Evolutionary conservation across 352 stramenopile species (phyloP).

Genomic region (Globisporangium yorkense): DNA sequence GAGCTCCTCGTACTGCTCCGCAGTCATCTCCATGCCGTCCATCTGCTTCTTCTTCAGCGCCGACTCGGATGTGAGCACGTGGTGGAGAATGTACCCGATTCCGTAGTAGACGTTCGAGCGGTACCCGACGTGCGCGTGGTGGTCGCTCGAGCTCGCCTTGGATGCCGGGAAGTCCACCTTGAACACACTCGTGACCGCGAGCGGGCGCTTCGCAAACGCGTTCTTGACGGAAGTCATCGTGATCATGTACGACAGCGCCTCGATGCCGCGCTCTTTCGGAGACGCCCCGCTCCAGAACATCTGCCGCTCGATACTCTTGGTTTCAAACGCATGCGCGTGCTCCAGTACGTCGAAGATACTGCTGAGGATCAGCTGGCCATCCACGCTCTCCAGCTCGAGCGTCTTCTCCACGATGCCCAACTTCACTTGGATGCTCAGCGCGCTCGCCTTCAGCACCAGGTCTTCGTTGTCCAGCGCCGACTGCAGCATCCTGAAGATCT

Average conservation of each 20-base stretch:
- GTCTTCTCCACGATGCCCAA: conserved; percentile 80
- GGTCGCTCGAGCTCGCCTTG: conserved; percentile 16
- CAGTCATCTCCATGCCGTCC: conserved; percentile 94
- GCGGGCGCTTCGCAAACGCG: conserved; percentile 49
- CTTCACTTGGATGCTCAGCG: conserved; percentile 81
- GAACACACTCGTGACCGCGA: conserved; percentile 65
- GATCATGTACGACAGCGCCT: conserved; percentile 82
- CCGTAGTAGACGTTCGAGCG: conserved; percentile 90
- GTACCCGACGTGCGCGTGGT: conserved; percentile 42
- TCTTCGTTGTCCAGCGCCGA: conserved; percentile 63
- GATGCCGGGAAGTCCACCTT: conserved; percentile 48
- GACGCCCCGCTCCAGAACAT: conserved; percentile 66
- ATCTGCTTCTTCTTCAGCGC: conserved; percentile 95
- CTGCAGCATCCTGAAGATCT: conserved; percentile 75
- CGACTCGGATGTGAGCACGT: conserved; percentile 91
- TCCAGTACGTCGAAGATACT: conserved; percentile 74
- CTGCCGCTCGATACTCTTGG: conserved; percentile 26
- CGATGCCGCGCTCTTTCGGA: conserved; percentile 74
- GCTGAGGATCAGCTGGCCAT: conserved; percentile 62
- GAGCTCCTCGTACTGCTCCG: conserved; percentile 97
- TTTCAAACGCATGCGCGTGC: conserved; percentile 48
- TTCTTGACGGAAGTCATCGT: conserved; percentile 80
- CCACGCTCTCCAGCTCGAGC: conserved; percentile 49
- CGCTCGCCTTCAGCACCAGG: conserved; percentile 65
- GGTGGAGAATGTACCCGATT: conserved; percentile 92